Base-by-base conservation (phyloP, 345 rosid genomes). In the Mallotus nudiflorus region DNA sequence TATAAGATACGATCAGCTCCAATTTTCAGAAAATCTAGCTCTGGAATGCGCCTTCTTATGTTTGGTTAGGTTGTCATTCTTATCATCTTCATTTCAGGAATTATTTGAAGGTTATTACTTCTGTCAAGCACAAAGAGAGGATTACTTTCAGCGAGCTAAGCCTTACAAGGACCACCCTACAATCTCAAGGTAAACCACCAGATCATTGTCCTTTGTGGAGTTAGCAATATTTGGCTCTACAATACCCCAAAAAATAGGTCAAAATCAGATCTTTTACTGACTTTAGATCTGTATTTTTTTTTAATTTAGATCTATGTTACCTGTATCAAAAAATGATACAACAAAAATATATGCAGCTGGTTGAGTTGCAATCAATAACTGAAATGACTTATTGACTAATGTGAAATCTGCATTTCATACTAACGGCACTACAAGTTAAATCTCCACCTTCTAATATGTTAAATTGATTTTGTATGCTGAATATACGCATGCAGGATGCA, bases 41-140 rank as follows among this genome's bases (percentile, higher is more conserved):
- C 25, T 24, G 37, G 40, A 24, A 56, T 39, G n/a, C 52, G 40
- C 68, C 46, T 78, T 53, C 16, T 54, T 20, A 18, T 10, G 37
- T 24, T 45, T 42, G 50, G 53, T 49, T 60, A 51, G 19, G 37
- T 71, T 16, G 46, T 4, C 22, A 27, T 62, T 25, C 31, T 59
- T 68, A 46, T 71, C 40, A 55, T 22, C 51, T 35, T 65, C 39
- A n/a, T 67, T 11, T 35, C 81, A 94, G 97, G 99, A 95, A 78
- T 89, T 95, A 33, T 95, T 95, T 77, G 99, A 95, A 73, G 96
- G 97, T 49, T 85, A 87, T 85, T 95, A 95, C 86, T 95, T 95
- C 74, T 95, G 97, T 78, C 97, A 95, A 86, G 97, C 97, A 19
- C 99, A 95, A 76, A 86, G 92, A 78, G 96, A 95, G 73, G 97